Conservation (phyloP, 2,329 filamentous ascomycete genomes). For the Arachnomyces sp. region DNA sequence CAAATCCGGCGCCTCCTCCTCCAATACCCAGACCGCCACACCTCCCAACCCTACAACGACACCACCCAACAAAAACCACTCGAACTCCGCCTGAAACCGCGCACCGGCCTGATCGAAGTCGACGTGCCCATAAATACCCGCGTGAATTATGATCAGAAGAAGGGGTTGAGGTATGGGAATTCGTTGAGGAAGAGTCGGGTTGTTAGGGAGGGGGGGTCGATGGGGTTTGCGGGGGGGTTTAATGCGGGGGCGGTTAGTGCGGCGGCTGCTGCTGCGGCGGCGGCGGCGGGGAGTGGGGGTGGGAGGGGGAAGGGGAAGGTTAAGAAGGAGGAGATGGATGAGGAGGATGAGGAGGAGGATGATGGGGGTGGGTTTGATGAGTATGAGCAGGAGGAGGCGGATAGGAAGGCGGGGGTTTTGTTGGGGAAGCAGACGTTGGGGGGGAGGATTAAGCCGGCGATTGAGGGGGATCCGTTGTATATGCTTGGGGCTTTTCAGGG, state of each 20-base stretch:
- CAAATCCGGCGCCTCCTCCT: conserved; percentile 69
- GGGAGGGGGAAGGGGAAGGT: conserved; percentile 15
- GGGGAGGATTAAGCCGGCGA: conserved; percentile 64
- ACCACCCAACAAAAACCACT: conserved; percentile 51
- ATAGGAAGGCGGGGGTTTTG: conserved; percentile 41
- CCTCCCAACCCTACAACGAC: conserved; percentile 56
- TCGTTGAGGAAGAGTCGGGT: conserved; percentile 53
- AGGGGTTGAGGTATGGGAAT: conserved; percentile 76
- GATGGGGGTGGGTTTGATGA: conserved; percentile 12
- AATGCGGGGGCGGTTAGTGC: conserved; percentile 47
- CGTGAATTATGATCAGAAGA: conserved; percentile 71
- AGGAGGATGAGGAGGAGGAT: conserved; percentile 18
- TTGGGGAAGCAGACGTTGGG: conserved; percentile 76
- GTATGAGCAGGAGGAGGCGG: conserved; percentile 13
- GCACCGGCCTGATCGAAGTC: conserved; percentile 78
- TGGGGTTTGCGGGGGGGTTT: conserved; percentile 67
- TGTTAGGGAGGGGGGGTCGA: conserved; percentile 55
- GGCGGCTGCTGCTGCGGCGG: conserved; percentile 25
- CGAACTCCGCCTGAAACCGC: conserved; percentile 73
- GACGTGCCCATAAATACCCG: conserved; percentile 75
- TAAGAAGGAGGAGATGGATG: conserved; percentile 28
- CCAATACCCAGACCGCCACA: conserved; percentile 68
- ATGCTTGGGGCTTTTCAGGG: conserved; percentile 89
- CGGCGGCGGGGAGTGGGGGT: conserved; percentile 16
- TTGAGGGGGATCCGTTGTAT: conserved; percentile 65